A percentile compares a stretch with the other conserved stretches of the same genome.
These are phyloP conservation scores for Epichloe brachyelytri DNA, from an alignment of 2,329 filamentous ascomycete species.

Conservation along the genomic window DNA sequence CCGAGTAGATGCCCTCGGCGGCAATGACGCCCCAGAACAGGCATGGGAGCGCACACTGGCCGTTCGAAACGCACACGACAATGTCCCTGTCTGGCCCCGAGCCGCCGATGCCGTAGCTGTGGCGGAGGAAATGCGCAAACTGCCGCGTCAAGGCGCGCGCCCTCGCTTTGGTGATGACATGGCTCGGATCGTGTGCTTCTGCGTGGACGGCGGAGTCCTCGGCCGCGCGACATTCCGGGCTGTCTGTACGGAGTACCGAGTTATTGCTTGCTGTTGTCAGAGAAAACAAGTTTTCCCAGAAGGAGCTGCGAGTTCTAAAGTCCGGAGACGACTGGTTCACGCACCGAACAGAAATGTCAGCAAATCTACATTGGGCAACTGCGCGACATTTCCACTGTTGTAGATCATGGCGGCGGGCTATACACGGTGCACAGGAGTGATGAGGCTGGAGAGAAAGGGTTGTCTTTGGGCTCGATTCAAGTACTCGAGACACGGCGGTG, in stretches of 20 bases:
- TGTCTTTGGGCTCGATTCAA: too few species aligned
- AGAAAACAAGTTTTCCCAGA: too few species aligned
- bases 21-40: constrained; percentile 44
- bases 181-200: constrained; percentile 42
- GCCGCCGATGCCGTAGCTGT: constrained; percentile 36
- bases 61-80: constrained; percentile 42
- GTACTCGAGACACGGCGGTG: too few species aligned
- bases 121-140: constrained; percentile 41
- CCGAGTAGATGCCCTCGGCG: constrained; percentile 45
- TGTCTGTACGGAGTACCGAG: constrained; percentile 4
- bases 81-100: constrained; percentile 36
- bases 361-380: constrained; percentile 27
- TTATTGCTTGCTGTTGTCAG: constrained; percentile 18
- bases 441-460: not conserved
- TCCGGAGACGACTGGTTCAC: not conserved
- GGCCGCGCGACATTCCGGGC: constrained; percentile 15
- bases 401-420: constrained; percentile 21
- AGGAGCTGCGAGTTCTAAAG: too few species aligned
- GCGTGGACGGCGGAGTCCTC: constrained; percentile 41
- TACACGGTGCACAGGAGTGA: not conserved
- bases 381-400: constrained; percentile 16
- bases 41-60: constrained; percentile 40
- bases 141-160: constrained; percentile 35
- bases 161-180: constrained; percentile 38
- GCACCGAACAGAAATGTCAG: constrained; percentile 31